Percentiles rank a stretch among this genome's conserved stretches.
Evolutionary conservation across 805 yeast genomes (phyloP).

Genomic region (Kodamaea kakaduensis): DNA sequence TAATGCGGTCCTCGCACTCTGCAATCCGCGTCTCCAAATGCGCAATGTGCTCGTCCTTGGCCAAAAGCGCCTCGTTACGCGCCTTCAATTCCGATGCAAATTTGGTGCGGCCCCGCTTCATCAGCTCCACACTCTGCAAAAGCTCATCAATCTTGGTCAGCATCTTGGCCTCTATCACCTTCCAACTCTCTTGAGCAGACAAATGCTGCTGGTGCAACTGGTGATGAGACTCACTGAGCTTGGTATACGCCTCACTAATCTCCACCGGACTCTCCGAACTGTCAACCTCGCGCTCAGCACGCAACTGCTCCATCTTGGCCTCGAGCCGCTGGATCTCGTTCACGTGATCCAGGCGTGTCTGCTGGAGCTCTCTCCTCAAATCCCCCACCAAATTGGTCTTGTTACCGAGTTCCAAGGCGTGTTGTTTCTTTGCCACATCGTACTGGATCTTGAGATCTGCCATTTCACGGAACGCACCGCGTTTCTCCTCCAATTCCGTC

Average conservation of each 20-base stretch:
- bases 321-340: constrained; percentile 52
- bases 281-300: constrained; percentile 54
- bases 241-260: constrained; percentile 28
- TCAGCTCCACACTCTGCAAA: constrained; percentile 22
- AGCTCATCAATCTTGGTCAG: constrained; percentile 43
- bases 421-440: constrained; percentile 28
- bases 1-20: constrained; percentile 16
- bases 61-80: not conserved
- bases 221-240: constrained; percentile 46
- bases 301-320: constrained; percentile 60
- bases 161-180: constrained; percentile 67
- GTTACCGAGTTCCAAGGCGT: constrained; percentile 30
- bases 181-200: constrained; percentile 79
- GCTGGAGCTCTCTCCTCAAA: constrained; percentile 27
- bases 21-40: constrained; percentile 22
- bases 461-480: constrained; percentile 18
- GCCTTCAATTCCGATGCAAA: constrained; percentile 34
- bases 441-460: constrained; percentile 31
- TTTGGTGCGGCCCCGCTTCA: constrained; percentile 27
- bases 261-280: not conserved
- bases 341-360: constrained; percentile 31
- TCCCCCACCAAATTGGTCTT: constrained; percentile 31
- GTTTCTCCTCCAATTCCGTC: constrained; percentile 20
- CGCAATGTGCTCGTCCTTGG: constrained; percentile 13
- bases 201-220: constrained; percentile 67